Conservation (phyloP, 2,329 filamentous ascomycete species). For the Fusarium beomiforme region DNA sequence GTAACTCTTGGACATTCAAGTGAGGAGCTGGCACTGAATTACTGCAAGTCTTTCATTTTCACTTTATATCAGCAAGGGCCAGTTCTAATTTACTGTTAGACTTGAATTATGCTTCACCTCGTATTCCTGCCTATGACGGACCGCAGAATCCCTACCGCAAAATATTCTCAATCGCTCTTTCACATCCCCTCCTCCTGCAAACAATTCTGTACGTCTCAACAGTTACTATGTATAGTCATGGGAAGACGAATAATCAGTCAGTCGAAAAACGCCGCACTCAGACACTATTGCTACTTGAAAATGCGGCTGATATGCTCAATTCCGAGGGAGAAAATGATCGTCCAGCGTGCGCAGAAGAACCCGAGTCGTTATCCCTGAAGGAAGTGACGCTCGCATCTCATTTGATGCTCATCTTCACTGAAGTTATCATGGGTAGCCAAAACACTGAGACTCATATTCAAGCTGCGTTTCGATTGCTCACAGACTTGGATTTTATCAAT, state of each 20-base stretch:
- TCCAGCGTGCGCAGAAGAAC: neutral
- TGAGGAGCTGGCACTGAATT: neutral
- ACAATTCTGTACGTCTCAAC: neutral
- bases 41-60: neutral
- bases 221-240: neutral
- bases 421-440: neutral
- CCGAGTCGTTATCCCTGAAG: neutral
- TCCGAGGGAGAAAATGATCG: neutral
- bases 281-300: neutral
- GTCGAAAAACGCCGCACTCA: neutral
- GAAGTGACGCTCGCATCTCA: neutral
- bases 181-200: neutral
- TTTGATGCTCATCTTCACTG: neutral
- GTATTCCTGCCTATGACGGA: neutral
- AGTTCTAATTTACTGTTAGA: neutral
- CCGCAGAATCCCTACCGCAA: neutral
- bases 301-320: neutral
- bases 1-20: too few species aligned
- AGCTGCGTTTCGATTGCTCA: neutral
- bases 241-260: neutral
- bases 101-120: neutral
- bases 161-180: neutral
- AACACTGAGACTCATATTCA: neutral
- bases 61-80: too few species aligned
- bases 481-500: neutral